phyloP scores from a whole-genome alignment of 805 yeast species.

The Vanderwaltozyma verrucispora region DNA sequence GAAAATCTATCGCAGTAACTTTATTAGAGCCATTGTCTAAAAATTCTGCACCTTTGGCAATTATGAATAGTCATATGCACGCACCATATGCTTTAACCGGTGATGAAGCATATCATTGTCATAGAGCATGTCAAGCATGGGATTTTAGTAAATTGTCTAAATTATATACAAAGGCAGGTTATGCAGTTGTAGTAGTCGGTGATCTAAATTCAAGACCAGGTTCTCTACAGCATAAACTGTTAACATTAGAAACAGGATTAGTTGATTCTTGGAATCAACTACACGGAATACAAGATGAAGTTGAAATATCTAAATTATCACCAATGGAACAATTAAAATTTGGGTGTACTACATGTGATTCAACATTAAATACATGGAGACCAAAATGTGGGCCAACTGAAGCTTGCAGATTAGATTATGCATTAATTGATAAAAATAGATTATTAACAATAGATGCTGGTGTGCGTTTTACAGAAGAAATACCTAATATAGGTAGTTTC shows the following conservation, averaged over 20 bases:
- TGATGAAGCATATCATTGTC: constrained; percentile 83
- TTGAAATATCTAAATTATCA: constrained; percentile 34
- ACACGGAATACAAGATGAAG: constrained; percentile 39
- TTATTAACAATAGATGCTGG: constrained; percentile 49
- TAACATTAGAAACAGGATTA: constrained; percentile 59
- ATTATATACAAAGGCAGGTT: constrained; percentile 58
- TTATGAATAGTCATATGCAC: constrained; percentile 91
- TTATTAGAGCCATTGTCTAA: constrained; percentile 42
- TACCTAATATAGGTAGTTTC: constrained; percentile 61
- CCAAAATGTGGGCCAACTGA: constrained; percentile 39
- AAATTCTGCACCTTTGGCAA: constrained; percentile 50
- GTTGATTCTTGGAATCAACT: constrained; percentile 74
- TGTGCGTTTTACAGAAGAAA: constrained; percentile 62
- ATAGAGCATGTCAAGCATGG: constrained; percentile 95
- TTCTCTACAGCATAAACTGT: constrained; percentile 65
- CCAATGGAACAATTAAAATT: constrained; percentile 52
- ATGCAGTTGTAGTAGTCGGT: constrained; percentile 82
- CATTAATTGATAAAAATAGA: constrained; percentile 53
- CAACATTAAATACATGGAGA: constrained; percentile 82
- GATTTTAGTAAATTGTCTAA: constrained; percentile 65
- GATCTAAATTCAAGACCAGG: constrained; percentile 88
- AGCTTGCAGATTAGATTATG: constrained; percentile 87
- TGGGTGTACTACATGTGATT: constrained; percentile 90
- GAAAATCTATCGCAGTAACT: constrained; percentile 77
- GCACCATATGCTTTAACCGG: constrained; percentile 84